Conservation (phyloP, 495 filamentous ascomycete species). For the Parachaetomium inaequale region DNA sequence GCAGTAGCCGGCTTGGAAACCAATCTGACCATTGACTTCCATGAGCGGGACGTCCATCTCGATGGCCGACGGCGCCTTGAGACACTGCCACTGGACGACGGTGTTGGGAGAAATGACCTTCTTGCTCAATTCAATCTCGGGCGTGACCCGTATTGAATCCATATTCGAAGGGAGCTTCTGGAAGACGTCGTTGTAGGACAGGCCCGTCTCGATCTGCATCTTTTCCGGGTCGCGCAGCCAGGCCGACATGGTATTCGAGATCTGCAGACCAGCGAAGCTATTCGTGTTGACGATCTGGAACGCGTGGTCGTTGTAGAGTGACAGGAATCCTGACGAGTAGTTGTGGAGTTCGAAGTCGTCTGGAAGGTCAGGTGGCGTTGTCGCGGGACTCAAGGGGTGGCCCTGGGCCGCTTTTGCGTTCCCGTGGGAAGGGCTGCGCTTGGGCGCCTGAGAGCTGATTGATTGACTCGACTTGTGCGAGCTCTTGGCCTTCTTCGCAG, state of each 20-base stretch:
- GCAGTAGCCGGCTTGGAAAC: conserved; percentile 72
- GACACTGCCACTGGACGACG: conserved; percentile 62
- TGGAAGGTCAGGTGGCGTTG: conserved; percentile 53
- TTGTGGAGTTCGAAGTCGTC: conserved; percentile 54
- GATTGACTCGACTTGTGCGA: conserved; percentile 71
- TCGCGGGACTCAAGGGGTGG: conserved; percentile 53
- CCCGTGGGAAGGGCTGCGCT: conserved; percentile 52
- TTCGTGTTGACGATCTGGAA: conserved; percentile 58
- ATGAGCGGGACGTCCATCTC: conserved; percentile 68
- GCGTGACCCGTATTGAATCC: conserved; percentile 30
- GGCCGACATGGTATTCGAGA: conserved; percentile 61
- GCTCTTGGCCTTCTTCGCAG: conserved; percentile 70
- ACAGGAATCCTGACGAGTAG: conserved; percentile 69
- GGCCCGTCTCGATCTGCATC: conserved; percentile 44
- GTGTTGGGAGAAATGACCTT: conserved; percentile 42
- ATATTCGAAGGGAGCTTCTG: conserved; percentile 38
- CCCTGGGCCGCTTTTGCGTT: conserved; percentile 38
- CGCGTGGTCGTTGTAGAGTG: conserved; percentile 62
- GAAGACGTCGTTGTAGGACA: conserved; percentile 50
- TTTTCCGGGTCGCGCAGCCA: conserved; percentile 68
- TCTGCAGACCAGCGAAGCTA: conserved; percentile 62
- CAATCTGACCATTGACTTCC: conserved; percentile 83
- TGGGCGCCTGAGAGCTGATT: conserved; percentile 55
- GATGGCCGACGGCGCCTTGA: conserved; percentile 58
- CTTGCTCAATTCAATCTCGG: conserved; percentile 45